Conservation (phyloP, 768 basidiomycete species). For the Podaxis rugospora region DNA sequence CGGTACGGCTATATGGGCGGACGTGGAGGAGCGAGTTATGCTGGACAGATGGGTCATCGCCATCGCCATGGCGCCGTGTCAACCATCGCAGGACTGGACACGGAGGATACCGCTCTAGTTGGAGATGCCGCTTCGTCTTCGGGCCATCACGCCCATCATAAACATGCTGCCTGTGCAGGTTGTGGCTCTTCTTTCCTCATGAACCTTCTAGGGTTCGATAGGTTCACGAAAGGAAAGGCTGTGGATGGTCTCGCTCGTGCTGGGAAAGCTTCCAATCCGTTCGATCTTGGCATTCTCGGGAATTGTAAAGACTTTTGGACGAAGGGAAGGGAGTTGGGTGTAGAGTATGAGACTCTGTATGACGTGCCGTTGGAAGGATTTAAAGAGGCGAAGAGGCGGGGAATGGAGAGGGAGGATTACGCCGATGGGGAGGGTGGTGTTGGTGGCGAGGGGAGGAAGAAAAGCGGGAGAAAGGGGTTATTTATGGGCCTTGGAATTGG, state of each 20-base stretch:
- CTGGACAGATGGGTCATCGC: constrained; percentile 77
- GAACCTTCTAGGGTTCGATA: constrained; percentile 88
- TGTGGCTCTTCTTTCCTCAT: constrained; percentile 70
- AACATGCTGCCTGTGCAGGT: constrained; percentile 30
- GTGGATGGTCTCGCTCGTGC: constrained; percentile 81
- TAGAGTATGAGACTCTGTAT: constrained; percentile 87
- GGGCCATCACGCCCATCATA: constrained; percentile 34
- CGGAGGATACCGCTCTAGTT: constrained; percentile 41
- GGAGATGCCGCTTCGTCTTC: constrained; percentile 19
- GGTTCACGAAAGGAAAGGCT: constrained; percentile 89
- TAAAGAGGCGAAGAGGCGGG: constrained; percentile 60
- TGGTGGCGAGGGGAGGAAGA: constrained; percentile 29
- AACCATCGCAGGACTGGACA: constrained; percentile 38
- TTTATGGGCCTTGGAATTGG: constrained; percentile 54
- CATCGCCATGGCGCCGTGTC: constrained; percentile 35
- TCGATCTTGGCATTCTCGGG: constrained; percentile 71
- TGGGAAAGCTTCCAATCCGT: constrained; percentile 81
- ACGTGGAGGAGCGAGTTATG: constrained; percentile 63
- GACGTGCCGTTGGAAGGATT: constrained; percentile 89
- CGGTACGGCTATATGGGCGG: constrained; percentile 98
- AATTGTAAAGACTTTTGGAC: constrained; percentile 97
- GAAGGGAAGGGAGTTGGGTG: constrained; percentile 75
- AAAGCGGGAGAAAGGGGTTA: constrained; percentile 40
- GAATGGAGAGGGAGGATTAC: constrained; percentile 52
- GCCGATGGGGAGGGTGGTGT: constrained; percentile 58